Evolutionary conservation across 2,329 filamentous ascomycete genomes (phyloP), one percentile per base, ranked within the genome.

Genomic region (Aspergillus chevalieri): DNA sequence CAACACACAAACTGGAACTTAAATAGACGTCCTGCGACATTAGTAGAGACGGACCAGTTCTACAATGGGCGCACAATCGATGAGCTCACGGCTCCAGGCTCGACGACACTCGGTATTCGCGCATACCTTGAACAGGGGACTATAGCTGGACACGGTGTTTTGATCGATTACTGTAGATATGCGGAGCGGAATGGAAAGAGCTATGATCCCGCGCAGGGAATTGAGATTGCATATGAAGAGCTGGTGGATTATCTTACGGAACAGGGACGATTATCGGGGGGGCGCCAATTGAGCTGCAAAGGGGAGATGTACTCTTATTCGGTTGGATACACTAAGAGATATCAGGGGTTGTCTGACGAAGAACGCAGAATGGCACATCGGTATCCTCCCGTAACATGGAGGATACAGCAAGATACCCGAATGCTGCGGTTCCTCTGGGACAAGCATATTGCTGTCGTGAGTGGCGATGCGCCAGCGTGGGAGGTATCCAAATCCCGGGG

Each of bases 121-220:
- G 9, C 75, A 68, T 2, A 74, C 76, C 33, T 54, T 56, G 17
- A 10, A 28, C 26, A 12, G 10, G 9, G 26, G 3, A 28, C 26
- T 12, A 70, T 80, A 6, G 74, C 74, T 2, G 77, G 77, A 2
- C 71, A 78, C 0, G 77, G 77, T 17, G 67, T 80, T 2, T 64
- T 81, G 0, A 62, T 80, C 0, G 81, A 84, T 60, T 82, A 76
- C 47, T 73, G 70, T 44, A 55, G 65, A 8, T 88, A 84, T 10
- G 8, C 7, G 4, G 24, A 26, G 24, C 24, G 24, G 8, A 26
- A 10, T 2, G 24, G 24, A 26, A 9, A 26, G 24, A 26, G 4
- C 7, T 26, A 26, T 26, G 24, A 8, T 26, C 24, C 24, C 24
- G 24, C 24, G 8, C 24, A 26, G 24, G 8, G 8, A 9, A 1